These are phyloP conservation scores for Termitomyces sp. DNA, from an alignment of 768 basidiomycete genomes.

Conservation along the genomic window DNA sequence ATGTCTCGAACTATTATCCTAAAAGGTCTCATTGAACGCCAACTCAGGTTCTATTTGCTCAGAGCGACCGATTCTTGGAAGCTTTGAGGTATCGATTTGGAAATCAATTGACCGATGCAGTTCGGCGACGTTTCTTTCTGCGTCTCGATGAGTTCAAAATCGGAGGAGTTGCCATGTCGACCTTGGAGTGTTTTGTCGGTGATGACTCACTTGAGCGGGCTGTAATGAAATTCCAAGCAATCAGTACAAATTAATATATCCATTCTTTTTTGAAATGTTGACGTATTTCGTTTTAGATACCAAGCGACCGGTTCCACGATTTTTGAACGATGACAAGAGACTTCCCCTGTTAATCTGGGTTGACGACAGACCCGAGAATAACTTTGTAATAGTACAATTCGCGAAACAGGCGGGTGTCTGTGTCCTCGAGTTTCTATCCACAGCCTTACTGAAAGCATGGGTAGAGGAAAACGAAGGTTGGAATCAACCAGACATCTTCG, in stretches of 20 bases:
- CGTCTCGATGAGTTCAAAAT: conserved; percentile 19
- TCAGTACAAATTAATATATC: not conserved
- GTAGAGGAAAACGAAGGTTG: conserved; percentile 19
- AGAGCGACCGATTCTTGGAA: conserved; percentile 16
- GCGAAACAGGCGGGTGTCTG: conserved; percentile 14
- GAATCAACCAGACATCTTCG: not conserved
- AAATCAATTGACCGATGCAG: conserved; percentile 11
- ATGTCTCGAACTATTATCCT: no score
- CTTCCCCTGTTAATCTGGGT: conserved; percentile 22
- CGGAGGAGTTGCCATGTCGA: conserved; percentile 16
- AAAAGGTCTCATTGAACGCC: not conserved
- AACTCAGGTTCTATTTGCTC: conserved; percentile 13
- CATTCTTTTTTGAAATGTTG: not conserved
- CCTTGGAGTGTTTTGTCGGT: conserved; percentile 18
- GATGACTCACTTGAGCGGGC: conserved; percentile 15
- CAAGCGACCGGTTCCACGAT: not conserved
- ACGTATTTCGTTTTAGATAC: not conserved
- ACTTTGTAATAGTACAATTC: conserved; percentile 11
- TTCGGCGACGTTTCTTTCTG: conserved; percentile 14
- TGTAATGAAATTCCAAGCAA: conserved; percentile 14
- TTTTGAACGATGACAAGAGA: not conserved
- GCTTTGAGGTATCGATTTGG: conserved; percentile 16
- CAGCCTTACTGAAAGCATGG: conserved; percentile 19
- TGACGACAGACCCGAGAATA: conserved; percentile 16
- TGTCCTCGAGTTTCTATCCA: conserved; percentile 18